Evolutionary conservation across 176 grass and related monocot genomes (phyloP), one percentile per base, ranked within the genome.

Genomic region (Alloteropsis semialata): DNA sequence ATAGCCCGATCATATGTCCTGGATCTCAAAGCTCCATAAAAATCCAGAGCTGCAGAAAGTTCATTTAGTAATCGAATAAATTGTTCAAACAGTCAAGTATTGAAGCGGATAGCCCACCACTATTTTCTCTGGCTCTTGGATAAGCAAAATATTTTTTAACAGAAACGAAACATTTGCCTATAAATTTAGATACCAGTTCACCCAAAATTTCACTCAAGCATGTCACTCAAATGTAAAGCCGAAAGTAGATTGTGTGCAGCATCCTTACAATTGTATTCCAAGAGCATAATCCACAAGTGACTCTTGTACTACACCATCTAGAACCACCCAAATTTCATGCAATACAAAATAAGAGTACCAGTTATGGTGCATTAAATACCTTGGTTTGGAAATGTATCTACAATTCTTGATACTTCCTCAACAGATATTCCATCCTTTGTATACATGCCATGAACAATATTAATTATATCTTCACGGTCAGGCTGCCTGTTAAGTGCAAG

Each of bases 351-450:
- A 9, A 2, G 80, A 50, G 62, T 79, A 13, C 11, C 29, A 45
- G 22, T 74, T 57, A 33, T 56, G 36, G 19, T 77, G 28, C 69
- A 75, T 60, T 24, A 33, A 62, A 32, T 90, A 98, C 96, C 87
- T 95, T 98, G 96, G 76, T 95, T 95, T 46, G 92, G 92, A 86
- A 98, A 98, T 71, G 76, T 86, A 25, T 93, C 90, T 14, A 98
- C 90, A 73, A 93, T 75, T 77, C 33, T 81, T 75, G 90, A 68
- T 43, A 98, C 89, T 79, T 93, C 92, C 78, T 90, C 92, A 54
- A 69, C 42, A 42, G 91, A 90, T 72, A 95, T 90, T 21, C 84
- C 92, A 82, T 98, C 96, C 78, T 95, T 98, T 44, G 43, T 79
- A 82, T 98, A 98, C 90, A 98, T 98, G 60, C 71, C 60, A 54